These are phyloP conservation scores for Leptodontidium sp. DNA, from an alignment of 2,329 filamentous ascomycete species.

Conservation along the genomic window DNA sequence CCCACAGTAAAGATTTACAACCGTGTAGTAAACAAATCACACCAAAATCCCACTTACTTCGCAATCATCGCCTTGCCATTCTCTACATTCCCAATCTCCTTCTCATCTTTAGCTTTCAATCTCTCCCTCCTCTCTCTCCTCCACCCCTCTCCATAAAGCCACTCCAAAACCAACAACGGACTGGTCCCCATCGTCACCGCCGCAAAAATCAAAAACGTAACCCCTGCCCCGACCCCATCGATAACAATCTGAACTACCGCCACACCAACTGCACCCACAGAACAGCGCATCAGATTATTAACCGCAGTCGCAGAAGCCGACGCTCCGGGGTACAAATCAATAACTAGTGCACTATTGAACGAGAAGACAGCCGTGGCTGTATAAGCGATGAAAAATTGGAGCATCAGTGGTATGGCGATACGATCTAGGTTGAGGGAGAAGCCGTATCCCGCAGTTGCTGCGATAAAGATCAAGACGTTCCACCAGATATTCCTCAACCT, in stretches of 20 bases:
- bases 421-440: conserved; percentile 41
- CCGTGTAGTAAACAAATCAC: too few species aligned
- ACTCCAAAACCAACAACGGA: conserved; percentile 35
- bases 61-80: background rate
- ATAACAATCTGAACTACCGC: conserved; percentile 39
- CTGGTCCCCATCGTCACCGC: conserved; percentile 24
- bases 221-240: conserved; percentile 34
- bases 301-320: conserved; percentile 47
- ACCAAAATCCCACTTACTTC: too few species aligned
- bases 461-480: conserved; percentile 49
- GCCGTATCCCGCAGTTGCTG: conserved; percentile 48
- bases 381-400: conserved; percentile 49
- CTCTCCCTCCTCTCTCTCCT: conserved; percentile 31
- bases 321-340: conserved; percentile 46
- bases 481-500: conserved; percentile 48
- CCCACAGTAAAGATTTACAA: too few species aligned
- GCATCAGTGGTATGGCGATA: conserved; percentile 43
- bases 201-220: conserved; percentile 36
- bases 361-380: conserved; percentile 49
- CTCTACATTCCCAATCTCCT: conserved; percentile 16
- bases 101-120: conserved; percentile 26
- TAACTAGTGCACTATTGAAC: conserved; percentile 46
- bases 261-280: conserved; percentile 45
- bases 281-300: conserved; percentile 48
- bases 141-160: conserved; percentile 36